Base-by-base conservation (phyloP, 768 basidiomycete genomes). In the Tubosaeta sp. region DNA sequence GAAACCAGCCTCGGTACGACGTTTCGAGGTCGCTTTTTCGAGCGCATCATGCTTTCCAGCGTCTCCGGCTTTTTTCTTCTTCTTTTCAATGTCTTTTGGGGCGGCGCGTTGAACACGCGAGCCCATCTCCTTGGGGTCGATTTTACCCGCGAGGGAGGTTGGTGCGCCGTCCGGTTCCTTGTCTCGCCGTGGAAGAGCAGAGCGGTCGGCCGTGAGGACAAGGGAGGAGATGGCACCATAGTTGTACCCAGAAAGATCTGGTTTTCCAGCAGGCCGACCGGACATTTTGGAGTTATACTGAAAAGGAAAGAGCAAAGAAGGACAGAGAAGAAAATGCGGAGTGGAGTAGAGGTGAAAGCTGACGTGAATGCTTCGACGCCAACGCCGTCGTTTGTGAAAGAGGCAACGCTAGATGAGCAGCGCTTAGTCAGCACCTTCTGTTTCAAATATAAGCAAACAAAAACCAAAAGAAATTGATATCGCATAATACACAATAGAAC, bases 161-260 rank as follows among this genome's bases (percentile, higher is more conserved):
- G 94, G 90, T 8, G 93, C 91, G 55, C 96, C 95, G 75, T 96
- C 94, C 7, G 94, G 94, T 68, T 99, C 95, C 73, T 90, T 90
- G 78, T 94, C 91, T 55, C 94, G 79, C 42, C 92, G 80, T 18
- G 90, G 90, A 45, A 92, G 72, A 2, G 77, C 80, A 46, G 88
- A 87, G 48, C 85, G 77, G 72, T 91, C 87, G 12, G 95, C 91
- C n/a, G 90, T 94, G 63, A 97, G 77, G 40, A 98, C 95, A 39
- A 97, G 80, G 19, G 91, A 94, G 25, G 92, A 92, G 65, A 97
- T 94, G 48, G 90, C 90, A 41, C 87, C 84, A 78, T 98, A 97
- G 76, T 96, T 96, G 82, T 94, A 97, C 39, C 83, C 84, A 55
- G 90, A 92, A 61, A 90, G 71, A 70, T 95, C 91, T 46, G 82